These are phyloP conservation scores for Nectriaceae sp. DNA, from an alignment of 2,329 filamentous ascomycete species.

Conservation along the genomic window DNA sequence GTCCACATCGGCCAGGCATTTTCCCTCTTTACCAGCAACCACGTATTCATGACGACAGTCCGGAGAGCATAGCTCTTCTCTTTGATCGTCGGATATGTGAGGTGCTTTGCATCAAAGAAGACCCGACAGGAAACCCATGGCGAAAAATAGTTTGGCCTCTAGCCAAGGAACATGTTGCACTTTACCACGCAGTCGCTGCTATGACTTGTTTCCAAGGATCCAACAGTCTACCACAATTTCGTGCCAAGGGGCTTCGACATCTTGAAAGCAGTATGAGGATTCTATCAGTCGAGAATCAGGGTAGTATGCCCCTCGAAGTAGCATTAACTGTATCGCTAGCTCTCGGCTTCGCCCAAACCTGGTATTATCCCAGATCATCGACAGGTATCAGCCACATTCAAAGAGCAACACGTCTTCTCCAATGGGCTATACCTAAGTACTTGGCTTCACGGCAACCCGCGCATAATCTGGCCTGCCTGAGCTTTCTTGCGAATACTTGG, in stretches of 20 bases:
- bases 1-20: not conserved
- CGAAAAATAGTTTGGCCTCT: constrained; percentile 16
- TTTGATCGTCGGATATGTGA: constrained; percentile 14
- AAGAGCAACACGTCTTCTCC: constrained; percentile 6
- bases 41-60: constrained; percentile 6
- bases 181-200: constrained; percentile 17
- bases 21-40: constrained; percentile 11
- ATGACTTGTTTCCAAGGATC: constrained; percentile 17
- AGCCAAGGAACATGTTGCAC: constrained; percentile 11
- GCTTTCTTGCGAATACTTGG: constrained; percentile 16
- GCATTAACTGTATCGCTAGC: constrained; percentile 8
- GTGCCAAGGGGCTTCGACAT: constrained; percentile 7
- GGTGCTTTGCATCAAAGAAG: constrained; percentile 15
- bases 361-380: constrained; percentile 16
- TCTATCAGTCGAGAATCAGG: constrained; percentile 1
- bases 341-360: constrained; percentile 14
- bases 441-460: not conserved
- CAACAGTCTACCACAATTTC: constrained; percentile 10
- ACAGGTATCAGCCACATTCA: constrained; percentile 10
- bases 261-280: constrained; percentile 6
- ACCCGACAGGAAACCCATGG: constrained; percentile 10
- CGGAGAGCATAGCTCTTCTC: constrained; percentile 12
- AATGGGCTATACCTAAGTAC: constrained; percentile 5
- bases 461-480: constrained; percentile 1
- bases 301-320: constrained; percentile 9